Evolutionary conservation across 306 rosid genomes (phyloP), one percentile per base, ranked within the genome.

Genomic region (Prunus mongolica): DNA sequence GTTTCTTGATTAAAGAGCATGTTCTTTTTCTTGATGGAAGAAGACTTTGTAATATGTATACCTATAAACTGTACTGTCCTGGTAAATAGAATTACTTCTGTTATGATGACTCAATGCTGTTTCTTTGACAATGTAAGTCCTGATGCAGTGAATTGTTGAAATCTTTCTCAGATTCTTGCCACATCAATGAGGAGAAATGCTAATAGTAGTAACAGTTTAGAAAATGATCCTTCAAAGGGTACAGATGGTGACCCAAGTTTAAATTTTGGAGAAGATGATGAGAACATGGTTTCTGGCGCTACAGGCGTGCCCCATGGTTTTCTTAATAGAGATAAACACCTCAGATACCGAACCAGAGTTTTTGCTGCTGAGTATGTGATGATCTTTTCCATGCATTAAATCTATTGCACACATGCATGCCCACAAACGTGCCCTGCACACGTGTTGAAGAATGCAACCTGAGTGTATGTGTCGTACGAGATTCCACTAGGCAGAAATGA

Each of bases 321-420:
- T 45, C 51, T 83, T 38, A 91, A 87, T 73, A 89, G 96, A 83
- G 97, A 95, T 60, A 90, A 88, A 83, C 95, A 92, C 87, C 97
- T 92, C 77, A 90, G 98, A 95, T 90, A 95, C 81, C 88, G 93
- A 79, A 95, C 98, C 75, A 85, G 98, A 83, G 93, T 88, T 75
- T 95, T 95, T 86, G 97, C 97, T 56, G 98, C 98, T 27, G 97
- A 95, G 98, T 95, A 90, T 79, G 96, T 84, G 89, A 81, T 83
- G 52, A 72, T 45, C 34, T 28, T 41, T 22, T 68, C 22, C 69
- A 4, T 73, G n/a, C 72, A 47, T 72, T 82, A 34, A 25, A 49
- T 72, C 56, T 30, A 32, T 56, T 58, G 64, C 60, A 47, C 47
- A 38, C 51, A 60, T 51, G 65, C 60, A 9, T 47, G 4, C 45